Evolutionary conservation across 2,329 filamentous ascomycete species (phyloP).

Genomic region (Ophiostoma pallidulum): DNA sequence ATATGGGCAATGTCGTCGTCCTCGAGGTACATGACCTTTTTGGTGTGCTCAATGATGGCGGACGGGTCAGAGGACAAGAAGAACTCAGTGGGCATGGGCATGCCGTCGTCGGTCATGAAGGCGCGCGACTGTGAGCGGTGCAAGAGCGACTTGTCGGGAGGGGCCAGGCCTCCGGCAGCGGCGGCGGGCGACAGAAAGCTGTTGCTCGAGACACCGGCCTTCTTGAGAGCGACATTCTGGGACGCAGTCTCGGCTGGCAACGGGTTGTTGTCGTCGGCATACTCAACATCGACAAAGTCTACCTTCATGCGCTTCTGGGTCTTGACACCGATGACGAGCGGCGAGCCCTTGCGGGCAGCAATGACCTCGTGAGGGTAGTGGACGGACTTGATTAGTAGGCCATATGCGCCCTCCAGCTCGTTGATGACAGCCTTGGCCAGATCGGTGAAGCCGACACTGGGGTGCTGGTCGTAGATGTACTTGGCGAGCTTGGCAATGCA

Average conservation of each 20-base stretch:
- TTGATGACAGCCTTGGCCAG: slow-evolving; percentile 96
- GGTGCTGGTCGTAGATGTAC: slow-evolving; percentile 94
- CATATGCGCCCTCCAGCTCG: slow-evolving; percentile 96
- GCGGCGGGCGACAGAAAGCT: slow-evolving; percentile 51
- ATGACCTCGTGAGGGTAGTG: slow-evolving; percentile 98
- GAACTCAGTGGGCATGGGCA: slow-evolving; percentile 97
- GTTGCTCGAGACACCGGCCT: slow-evolving; percentile 67
- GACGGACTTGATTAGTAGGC: slow-evolving; percentile 93
- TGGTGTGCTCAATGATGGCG: slow-evolving; percentile 98
- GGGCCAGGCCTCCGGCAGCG: slow-evolving; percentile 49
- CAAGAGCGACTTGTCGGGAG: slow-evolving; percentile 93
- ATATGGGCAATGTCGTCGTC: slow-evolving; percentile 99
- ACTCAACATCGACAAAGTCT: slow-evolving; percentile 98
- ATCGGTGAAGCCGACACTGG: slow-evolving; percentile 89
- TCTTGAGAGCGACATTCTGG: slow-evolving; percentile 95
- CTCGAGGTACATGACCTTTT: slow-evolving; percentile 99
- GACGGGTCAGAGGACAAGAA: slow-evolving; percentile 98
- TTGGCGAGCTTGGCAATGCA: slow-evolving; percentile 98
- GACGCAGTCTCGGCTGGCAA: slow-evolving; percentile 90
- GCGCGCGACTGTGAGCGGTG: slow-evolving; percentile 97
- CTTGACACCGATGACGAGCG: slow-evolving; percentile 92
- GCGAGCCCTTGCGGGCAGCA: slow-evolving; percentile 95
- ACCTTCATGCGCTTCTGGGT: slow-evolving; percentile 99
- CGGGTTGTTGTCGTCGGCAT: slow-evolving; percentile 71
- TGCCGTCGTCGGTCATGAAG: slow-evolving; percentile 97